These are phyloP conservation scores for Penicillium sp. DNA, from an alignment of 2,329 filamentous ascomycete genomes.

Conservation along the genomic window DNA sequence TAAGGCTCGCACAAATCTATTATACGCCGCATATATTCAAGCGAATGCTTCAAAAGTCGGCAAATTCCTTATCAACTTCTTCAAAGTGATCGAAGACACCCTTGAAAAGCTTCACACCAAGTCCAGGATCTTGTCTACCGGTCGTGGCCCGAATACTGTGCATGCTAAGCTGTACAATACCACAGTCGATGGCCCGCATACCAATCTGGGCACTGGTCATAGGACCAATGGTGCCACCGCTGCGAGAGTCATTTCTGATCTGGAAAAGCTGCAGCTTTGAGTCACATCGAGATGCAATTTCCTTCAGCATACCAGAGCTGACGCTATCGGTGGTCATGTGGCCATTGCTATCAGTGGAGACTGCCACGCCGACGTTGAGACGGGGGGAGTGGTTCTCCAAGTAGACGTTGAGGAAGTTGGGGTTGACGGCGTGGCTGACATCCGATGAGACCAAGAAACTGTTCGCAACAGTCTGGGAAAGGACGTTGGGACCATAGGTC, in stretches of 20 bases:
- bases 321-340: conserved; percentile 95
- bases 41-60: conserved; percentile 26
- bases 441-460: conserved; percentile 92
- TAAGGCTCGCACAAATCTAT: not conserved
- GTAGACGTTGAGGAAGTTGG: conserved; percentile 85
- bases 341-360: conserved; percentile 82
- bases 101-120: conserved; percentile 86
- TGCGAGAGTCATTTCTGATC: conserved; percentile 88
- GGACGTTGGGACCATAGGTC: conserved; percentile 53
- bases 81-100: conserved; percentile 87
- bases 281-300: conserved; percentile 72
- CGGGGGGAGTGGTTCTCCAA: conserved; percentile 82
- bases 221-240: conserved; percentile 92
- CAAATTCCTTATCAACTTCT: conserved; percentile 78
- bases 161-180: conserved; percentile 91
- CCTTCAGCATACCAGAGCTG: conserved; percentile 75
- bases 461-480: conserved; percentile 83
- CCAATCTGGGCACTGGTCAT: conserved; percentile 81
- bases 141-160: conserved; percentile 89
- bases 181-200: conserved; percentile 80
- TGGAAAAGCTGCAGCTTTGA: conserved; percentile 83
- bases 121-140: conserved; percentile 78
- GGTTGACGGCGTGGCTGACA: conserved; percentile 91
- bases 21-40: not conserved
- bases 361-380: conserved; percentile 81